Percentiles rank a stretch among this genome's conserved stretches.
Evolutionary conservation across 805 yeast genomes (phyloP).

Genomic region (Barnettozyma siamensis): DNA sequence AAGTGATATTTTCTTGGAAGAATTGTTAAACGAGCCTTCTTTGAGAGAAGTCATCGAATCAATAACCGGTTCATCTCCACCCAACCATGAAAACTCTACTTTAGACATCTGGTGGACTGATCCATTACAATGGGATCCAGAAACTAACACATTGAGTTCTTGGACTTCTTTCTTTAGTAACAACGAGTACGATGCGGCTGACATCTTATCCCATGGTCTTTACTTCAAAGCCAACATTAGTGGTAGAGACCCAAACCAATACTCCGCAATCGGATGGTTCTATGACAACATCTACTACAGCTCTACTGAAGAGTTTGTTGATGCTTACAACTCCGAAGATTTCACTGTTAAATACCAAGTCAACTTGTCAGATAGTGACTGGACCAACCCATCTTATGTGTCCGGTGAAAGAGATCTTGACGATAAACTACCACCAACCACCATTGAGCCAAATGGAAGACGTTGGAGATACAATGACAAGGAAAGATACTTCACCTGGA

Average conservation of each 20-base stretch:
- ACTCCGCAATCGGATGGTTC: constrained; percentile 17
- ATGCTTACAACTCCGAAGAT: constrained; percentile 19
- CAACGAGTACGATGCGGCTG: constrained; percentile 20
- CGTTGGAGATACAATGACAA: constrained; percentile 23
- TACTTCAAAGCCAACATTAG: constrained; percentile 19
- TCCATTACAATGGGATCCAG: constrained; percentile 17
- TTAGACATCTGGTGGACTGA: constrained; percentile 23
- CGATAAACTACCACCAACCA: constrained; percentile 20
- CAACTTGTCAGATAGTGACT: constrained; percentile 2
- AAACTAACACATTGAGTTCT: constrained; percentile 11
- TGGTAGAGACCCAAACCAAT: constrained; percentile 18
- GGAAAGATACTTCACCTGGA: constrained; percentile 27
- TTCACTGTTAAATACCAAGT: constrained; percentile 17
- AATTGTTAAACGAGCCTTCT: constrained; percentile 8
- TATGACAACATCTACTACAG: constrained; percentile 20
- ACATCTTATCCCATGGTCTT: constrained; percentile 21
- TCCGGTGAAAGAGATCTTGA: constrained; percentile 21
- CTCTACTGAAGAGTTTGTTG: constrained; percentile 21
- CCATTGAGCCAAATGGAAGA: constrained; percentile 25
- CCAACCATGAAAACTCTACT: constrained; percentile 19
- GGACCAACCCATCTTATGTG: constrained; percentile 12
- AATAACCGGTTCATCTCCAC: constrained; percentile 14
- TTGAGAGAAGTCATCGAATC: constrained; percentile 13
- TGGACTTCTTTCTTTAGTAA: constrained; percentile 20
- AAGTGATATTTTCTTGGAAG: constrained; percentile 8